Evolutionary conservation across 805 yeast species (phyloP), one percentile per base, ranked within the genome.

Genomic region (Hanseniaspora hatyaiensis): DNA sequence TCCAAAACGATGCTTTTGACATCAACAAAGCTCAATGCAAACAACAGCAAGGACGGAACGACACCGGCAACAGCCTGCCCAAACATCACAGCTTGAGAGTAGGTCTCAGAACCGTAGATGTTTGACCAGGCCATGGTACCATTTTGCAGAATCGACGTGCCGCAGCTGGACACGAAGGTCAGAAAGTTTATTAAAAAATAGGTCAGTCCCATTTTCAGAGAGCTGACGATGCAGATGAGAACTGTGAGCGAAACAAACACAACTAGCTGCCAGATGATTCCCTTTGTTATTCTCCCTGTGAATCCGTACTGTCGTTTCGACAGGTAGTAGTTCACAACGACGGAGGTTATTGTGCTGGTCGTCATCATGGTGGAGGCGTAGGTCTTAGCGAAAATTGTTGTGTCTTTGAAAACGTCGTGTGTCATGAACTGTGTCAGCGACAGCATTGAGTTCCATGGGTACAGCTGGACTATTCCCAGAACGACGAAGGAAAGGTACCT

Each of bases 51-150:
- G 0, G 95, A 78, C 2, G 98, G 97, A 30, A 89, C 65, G 0
- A 92, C 95, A 2, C 98, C 98, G 0, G 96, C 86, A 15, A 89
- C 67, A 0, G 95, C 95, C 62, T 89, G 95, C 1, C 98, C 98
- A 3, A 88, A 88, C 82, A 92, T 84, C 1, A 82, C 82, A 0
- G 83, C 94, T 57, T 92, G 95, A 9, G 94, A 88, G 59, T 75
- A 83, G 8, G 37, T 33, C 12, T 77, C 72, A 1, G 85, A 71
- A 3, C 92, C 88, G 58, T 77, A 69, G 1, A 81, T 76, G 56
- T 84, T 83, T 2, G 81, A 92, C 34, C 85, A 70, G 4, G 97
- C 95, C 78, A 88, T 77, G 8, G 83, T 72, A 11, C 96, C 96
- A 57, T 85, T 89, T 57, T 89, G 98, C 1, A 92, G 80, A 53